Percentiles rank a stretch among this genome's conserved stretches.
These are phyloP conservation scores for Zygosaccharomyces pseudobailii DNA, from an alignment of 1,139 yeast genomes.

Conservation along the genomic window DNA sequence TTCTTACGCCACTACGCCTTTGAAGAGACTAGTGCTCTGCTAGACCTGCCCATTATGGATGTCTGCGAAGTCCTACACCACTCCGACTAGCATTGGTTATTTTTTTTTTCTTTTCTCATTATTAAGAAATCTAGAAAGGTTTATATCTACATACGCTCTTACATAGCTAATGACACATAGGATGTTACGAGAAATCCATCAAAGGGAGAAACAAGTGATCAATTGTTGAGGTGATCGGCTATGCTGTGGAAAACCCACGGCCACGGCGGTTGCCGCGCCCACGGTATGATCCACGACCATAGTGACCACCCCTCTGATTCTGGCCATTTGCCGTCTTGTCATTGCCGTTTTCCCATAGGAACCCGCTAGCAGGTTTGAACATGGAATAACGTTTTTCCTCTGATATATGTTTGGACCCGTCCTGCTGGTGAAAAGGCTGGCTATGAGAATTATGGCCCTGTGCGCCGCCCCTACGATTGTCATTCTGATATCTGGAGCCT, in stretches of 20 bases:
- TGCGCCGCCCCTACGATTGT: conserved; percentile 4
- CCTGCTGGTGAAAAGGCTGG: conserved; percentile 5
- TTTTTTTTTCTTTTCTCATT: neutral
- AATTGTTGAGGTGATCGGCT: neutral
- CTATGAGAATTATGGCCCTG: neutral
- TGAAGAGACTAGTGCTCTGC: conserved; percentile 70
- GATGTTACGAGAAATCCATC: conserved; percentile 1
- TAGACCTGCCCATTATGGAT: conserved; percentile 71
- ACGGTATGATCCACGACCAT: conserved; percentile 13
- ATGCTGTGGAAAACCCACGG: conserved; percentile 9
- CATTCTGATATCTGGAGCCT: conserved; percentile 11
- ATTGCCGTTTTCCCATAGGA: conserved; percentile 16
- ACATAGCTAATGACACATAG: conserved; percentile 3
- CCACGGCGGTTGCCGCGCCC: conserved; percentile 13
- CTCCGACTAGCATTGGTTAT: conserved; percentile 6
- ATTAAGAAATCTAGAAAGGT: neutral
- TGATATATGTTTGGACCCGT: neutral
- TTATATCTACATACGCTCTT: conserved; percentile 5
- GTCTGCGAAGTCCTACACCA: conserved; percentile 66
- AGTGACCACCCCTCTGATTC: conserved; percentile 9
- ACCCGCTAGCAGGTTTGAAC: conserved; percentile 25
- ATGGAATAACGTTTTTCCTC: conserved; percentile 17
- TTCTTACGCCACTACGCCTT: conserved; percentile 40
- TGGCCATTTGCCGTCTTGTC: conserved; percentile 9
- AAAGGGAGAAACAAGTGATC: neutral